These are phyloP conservation scores for Nothophaeocryptopus gaeumannii DNA, from an alignment of 2,329 filamentous ascomycete species.

Conservation along the genomic window DNA sequence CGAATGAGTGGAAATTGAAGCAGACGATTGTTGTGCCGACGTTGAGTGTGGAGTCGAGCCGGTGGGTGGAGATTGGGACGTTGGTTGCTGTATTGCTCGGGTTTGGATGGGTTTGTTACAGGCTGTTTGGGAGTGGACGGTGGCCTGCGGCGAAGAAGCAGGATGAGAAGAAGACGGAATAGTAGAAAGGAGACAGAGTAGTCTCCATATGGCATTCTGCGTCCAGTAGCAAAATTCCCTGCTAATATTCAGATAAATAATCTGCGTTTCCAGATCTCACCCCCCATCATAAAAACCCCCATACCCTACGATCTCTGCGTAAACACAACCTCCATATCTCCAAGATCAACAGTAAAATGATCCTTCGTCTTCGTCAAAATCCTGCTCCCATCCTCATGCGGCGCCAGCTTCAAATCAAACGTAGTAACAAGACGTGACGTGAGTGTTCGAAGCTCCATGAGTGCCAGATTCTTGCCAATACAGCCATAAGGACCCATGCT, in stretches of 20 bases:
- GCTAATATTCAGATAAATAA: too few relatives aligned
- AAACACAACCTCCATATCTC: slow-evolving; percentile 28
- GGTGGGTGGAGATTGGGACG: slow-evolving; percentile 44
- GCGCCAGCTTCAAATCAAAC: slow-evolving; percentile 39
- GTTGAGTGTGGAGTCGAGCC: slow-evolving; percentile 36
- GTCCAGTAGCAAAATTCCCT: too few relatives aligned
- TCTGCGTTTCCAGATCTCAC: too few relatives aligned
- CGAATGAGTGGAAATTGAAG: slow-evolving; percentile 17
- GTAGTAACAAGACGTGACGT: slow-evolving; percentile 35
- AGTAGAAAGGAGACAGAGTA: too few relatives aligned
- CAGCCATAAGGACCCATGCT: slow-evolving; percentile 37
- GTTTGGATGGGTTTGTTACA: slow-evolving; percentile 47
- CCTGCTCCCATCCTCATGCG: slow-evolving; percentile 35
- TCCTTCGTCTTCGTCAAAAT: slow-evolving; percentile 37
- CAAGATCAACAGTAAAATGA: slow-evolving; percentile 37
- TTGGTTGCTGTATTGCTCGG: slow-evolving; percentile 42
- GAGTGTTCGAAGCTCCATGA: slow-evolving; percentile 38
- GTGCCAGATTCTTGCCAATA: slow-evolving; percentile 39
- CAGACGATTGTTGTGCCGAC: slow-evolving; percentile 39
- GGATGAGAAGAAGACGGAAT: too few relatives aligned
- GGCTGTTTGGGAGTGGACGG: slow-evolving; percentile 26
- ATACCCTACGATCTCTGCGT: slow-evolving; percentile 10
- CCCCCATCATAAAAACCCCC: background rate
- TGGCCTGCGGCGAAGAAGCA: too few relatives aligned
- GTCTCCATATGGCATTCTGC: too few relatives aligned